Conservation (phyloP, 1,284 basidiomycete species). For the Moesziomyces antarcticus region DNA sequence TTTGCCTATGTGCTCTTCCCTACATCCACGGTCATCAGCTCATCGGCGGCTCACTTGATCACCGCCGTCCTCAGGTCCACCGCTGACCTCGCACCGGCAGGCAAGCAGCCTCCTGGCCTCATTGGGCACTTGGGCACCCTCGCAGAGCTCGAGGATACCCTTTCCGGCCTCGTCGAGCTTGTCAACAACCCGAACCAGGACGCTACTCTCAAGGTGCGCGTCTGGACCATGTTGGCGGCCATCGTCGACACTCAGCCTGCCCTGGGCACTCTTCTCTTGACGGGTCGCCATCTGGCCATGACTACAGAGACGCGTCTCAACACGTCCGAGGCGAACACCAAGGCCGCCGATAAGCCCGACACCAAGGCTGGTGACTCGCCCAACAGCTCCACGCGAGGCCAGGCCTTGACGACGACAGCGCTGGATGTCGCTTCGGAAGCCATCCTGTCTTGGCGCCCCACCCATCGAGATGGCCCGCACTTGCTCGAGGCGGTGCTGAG, state of each 20-base stretch:
- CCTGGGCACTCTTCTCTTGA: conserved; percentile 82
- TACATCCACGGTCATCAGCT: conserved; percentile 43
- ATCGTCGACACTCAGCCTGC: conserved; percentile 88
- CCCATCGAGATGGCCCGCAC: conserved; percentile 71
- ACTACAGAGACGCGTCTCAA: conserved; percentile 43
- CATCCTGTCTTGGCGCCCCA: conserved; percentile 77
- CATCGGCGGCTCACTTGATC: conserved; percentile 51
- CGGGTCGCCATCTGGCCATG: conserved; percentile 74
- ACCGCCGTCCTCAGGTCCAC: conserved; percentile 50
- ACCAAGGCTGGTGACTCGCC: conserved; percentile 18
- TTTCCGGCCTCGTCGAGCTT: conserved; percentile 53
- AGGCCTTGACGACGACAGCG: conserved; percentile 55
- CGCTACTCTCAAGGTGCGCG: conserved; percentile 75
- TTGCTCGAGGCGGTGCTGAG: conserved; percentile 79
- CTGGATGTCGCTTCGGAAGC: conserved; percentile 74
- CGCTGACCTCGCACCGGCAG: conserved; percentile 25
- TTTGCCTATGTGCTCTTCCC: conserved; percentile 49
- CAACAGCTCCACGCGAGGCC: conserved; percentile 11
- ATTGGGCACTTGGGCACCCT: conserved; percentile 65
- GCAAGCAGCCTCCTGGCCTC: conserved; percentile 37
- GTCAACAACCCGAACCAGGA: conserved; percentile 73
- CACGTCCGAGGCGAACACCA: conserved; percentile 37
- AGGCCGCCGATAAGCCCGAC: conserved; percentile 57
- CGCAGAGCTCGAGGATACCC: conserved; percentile 55
- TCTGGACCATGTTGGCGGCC: conserved; percentile 85